Base-by-base conservation (phyloP, 352 stramenopile species). In the Bremia lactucae region DNA sequence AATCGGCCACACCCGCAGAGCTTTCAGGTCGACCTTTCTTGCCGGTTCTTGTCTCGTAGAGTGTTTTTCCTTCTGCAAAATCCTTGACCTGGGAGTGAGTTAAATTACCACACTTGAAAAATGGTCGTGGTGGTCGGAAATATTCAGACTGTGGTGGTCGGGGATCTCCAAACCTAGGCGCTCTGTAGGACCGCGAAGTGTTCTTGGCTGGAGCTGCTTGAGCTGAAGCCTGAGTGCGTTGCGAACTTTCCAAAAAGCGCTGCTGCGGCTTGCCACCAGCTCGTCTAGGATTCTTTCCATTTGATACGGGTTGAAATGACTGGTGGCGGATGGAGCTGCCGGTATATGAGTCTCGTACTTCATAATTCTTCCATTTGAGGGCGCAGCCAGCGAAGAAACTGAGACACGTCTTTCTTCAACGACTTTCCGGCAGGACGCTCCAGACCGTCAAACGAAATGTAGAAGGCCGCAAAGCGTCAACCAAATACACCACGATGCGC, bases 281-380 rank as follows among this genome's bases (percentile, higher is more conserved):
- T 18, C 29, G 29, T 18, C 29, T 13, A 36, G 16, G 16, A 21
- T 36, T 3, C 13, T 36, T 36, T 13, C 29, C 29, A 4, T 36
- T n/a, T n/a, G n/a, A n/a, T n/a, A n/a, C n/a, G n/a, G n/a, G 11
- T 19, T 36, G 29, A 20, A 20, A 8, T 36, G 6, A 8, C 16
- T 23, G n/a, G 2, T 22, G 31, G 5, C 7, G 5, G 20, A 20
- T 25, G 25, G 35, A 28, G 9, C 14, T 13, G 36, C 13, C 21
- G 3, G 24, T 2, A 53, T 42, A 23, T 53, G 37, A 4, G 31
- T 31, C 22, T 53, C 46, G 9, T 20, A 53, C 26, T 34, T 53
- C 37, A 53, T 53, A 53, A 53, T 9, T 36, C 37, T 6, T 53
- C 31, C 15, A 46, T 23, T 26, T 46, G 26, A 2, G 24, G 5